Percentiles rank a stretch among this genome's conserved stretches.
Conservation (phyloP, 2,329 filamentous ascomycete species). For the Pseudonectria foliicola region DNA sequence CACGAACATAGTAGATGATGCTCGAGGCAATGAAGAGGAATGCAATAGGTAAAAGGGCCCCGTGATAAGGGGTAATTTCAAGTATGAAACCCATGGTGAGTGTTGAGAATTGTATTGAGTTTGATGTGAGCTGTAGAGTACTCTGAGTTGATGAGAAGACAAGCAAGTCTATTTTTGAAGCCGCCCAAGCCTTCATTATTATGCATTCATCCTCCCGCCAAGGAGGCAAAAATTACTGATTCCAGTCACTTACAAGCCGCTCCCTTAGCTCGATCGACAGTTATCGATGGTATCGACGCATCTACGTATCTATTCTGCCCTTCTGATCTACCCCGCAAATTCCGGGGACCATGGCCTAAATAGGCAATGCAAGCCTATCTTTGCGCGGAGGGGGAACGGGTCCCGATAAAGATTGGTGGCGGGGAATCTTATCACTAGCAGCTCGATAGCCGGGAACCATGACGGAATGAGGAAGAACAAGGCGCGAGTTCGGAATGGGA, state of each 20-base stretch:
- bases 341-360: conserved; percentile 7
- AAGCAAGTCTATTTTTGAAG: too few species aligned
- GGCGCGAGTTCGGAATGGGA: neutral
- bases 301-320: neutral
- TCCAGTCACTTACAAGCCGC: too few species aligned
- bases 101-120: neutral
- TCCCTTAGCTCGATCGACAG: too few species aligned
- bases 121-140: neutral
- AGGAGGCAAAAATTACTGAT: too few species aligned
- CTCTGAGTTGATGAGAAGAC: too few species aligned
- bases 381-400: conserved; percentile 1
- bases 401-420: neutral
- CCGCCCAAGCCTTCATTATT: too few species aligned
- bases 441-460: conserved; percentile 6
- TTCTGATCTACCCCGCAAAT: conserved; percentile 6
- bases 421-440: neutral
- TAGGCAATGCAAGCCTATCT: conserved; percentile 4
- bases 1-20: conserved; percentile 4
- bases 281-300: too few species aligned
- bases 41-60: conserved; percentile 2
- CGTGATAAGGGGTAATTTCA: neutral
- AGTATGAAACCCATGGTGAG: conserved; percentile 3
- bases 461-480: conserved; percentile 3
- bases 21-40: conserved; percentile 3
- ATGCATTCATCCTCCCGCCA: too few species aligned